Conservation (phyloP, 371 early-diverging fungal species). For the Catenaria anguillulae region DNA sequence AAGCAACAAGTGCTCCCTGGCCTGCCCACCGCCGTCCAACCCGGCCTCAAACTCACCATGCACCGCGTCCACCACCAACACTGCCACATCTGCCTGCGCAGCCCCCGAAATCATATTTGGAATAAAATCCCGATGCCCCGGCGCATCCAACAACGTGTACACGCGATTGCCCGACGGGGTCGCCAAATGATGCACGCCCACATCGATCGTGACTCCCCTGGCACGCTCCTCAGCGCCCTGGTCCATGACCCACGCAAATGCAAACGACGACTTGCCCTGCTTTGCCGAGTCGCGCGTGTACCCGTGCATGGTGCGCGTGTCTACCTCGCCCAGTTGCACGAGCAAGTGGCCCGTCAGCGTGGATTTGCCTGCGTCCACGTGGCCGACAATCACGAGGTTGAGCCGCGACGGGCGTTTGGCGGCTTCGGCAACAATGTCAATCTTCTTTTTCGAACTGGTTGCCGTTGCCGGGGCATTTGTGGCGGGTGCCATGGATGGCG, state of each 20-base stretch:
- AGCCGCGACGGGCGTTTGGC: conserved; percentile 48
- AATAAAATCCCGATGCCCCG: conserved; percentile 98
- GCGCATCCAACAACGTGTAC: conserved; percentile 89
- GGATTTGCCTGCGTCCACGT: conserved; percentile 98
- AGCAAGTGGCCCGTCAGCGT: conserved; percentile 97
- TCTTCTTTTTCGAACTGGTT: conserved; percentile 29
- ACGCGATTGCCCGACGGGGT: conserved; percentile 40
- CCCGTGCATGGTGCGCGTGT: conserved; percentile 73
- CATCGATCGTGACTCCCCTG: conserved; percentile 94
- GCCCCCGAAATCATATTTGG: conserved; percentile 99
- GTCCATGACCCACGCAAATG: conserved; percentile 92
- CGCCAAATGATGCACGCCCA: conserved; percentile 80
- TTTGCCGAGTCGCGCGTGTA: conserved; percentile 87
- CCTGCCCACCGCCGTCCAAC: conserved; percentile 91
- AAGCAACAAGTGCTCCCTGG: conserved; percentile 87
- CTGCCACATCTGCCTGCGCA: conserved; percentile 88
- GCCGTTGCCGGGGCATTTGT: conserved; percentile 10
- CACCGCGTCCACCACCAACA: conserved; percentile 86
- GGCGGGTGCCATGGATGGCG: too few species aligned
- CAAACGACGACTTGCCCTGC: conserved; percentile 82
- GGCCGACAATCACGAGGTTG: conserved; percentile 82
- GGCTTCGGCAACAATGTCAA: conserved; percentile 60
- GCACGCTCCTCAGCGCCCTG: conserved; percentile 80
- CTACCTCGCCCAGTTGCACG: conserved; percentile 73
- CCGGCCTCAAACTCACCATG: conserved; percentile 95